Conservation (phyloP, 257 asterid species). For the Penstemon davidsonii region DNA sequence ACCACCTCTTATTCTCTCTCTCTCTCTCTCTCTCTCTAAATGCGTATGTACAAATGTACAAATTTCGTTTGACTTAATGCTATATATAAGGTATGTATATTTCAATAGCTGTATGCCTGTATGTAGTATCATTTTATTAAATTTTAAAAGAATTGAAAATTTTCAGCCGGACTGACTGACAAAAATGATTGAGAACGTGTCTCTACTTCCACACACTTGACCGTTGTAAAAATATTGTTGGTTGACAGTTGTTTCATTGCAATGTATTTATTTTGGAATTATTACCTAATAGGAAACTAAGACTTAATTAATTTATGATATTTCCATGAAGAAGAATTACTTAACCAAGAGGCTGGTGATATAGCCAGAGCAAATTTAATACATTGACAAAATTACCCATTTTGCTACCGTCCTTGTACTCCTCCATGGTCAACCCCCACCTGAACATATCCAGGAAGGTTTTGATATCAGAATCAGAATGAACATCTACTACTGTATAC, state of each 20-base stretch:
- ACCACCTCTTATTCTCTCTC: conserved; percentile 35
- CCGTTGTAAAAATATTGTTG: background rate
- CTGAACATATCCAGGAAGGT: too few species aligned
- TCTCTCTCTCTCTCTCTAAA: conserved; percentile 30
- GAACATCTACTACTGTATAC: too few species aligned
- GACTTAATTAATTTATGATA: too few species aligned
- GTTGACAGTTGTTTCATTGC: background rate
- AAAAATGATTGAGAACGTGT: conserved; percentile 30
- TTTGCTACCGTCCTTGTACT: too few species aligned
- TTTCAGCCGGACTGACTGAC: conserved; percentile 21
- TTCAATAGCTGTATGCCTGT: background rate
- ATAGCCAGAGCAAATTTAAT: too few species aligned
- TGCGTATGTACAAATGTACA: conserved; percentile 22
- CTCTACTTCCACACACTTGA: conserved; percentile 11
- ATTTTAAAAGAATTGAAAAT: background rate
- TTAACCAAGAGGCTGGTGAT: too few species aligned
- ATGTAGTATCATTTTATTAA: background rate
- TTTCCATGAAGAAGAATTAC: too few species aligned
- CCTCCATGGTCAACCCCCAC: too few species aligned
- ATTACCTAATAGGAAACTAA: background rate
- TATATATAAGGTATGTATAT: background rate
- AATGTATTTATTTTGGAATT: background rate
- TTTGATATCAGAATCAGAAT: too few species aligned
- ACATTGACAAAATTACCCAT: too few species aligned
- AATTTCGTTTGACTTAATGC: background rate